A percentile compares a stretch with the other conserved stretches of the same genome.
These are phyloP conservation scores for Begonia masoniana DNA, from an alignment of 306 rosid species.

Conservation along the genomic window DNA sequence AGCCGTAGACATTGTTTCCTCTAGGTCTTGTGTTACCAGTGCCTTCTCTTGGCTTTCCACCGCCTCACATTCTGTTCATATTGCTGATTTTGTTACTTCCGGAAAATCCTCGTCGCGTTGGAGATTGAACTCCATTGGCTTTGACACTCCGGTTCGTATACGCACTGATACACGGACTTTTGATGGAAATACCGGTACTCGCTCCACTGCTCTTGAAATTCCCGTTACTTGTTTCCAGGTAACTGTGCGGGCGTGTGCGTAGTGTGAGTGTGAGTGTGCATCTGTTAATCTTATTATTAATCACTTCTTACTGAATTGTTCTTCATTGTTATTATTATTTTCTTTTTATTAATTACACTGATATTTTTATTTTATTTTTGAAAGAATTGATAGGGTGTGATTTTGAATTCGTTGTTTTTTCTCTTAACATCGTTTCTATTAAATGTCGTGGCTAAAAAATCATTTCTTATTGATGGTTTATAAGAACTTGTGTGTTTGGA, in stretches of 20 bases:
- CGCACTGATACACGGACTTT: conserved; percentile 23
- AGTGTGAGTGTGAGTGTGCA: no score
- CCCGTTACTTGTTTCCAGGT: conserved; percentile 91
- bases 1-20: conserved; percentile 12
- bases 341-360: no score
- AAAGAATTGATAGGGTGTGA: no score
- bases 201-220: conserved; percentile 41
- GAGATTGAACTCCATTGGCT: conserved; percentile 39
- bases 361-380: no score
- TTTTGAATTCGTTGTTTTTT: no score
- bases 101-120: conserved; percentile 12
- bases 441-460: no score
- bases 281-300: no score
- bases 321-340: no score
- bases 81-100: conserved; percentile 16
- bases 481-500: no score
- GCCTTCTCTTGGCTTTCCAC: conserved; percentile 23
- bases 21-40: conserved; percentile 10
- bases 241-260: neutral
- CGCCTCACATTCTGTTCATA: conserved; percentile 20
- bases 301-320: no score
- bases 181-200: conserved; percentile 17
- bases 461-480: no score
- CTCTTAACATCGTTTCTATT: no score
- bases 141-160: conserved; percentile 1